phyloP scores from a whole-genome alignment of 2,329 filamentous ascomycete genomes.

The Botrytis porri region DNA sequence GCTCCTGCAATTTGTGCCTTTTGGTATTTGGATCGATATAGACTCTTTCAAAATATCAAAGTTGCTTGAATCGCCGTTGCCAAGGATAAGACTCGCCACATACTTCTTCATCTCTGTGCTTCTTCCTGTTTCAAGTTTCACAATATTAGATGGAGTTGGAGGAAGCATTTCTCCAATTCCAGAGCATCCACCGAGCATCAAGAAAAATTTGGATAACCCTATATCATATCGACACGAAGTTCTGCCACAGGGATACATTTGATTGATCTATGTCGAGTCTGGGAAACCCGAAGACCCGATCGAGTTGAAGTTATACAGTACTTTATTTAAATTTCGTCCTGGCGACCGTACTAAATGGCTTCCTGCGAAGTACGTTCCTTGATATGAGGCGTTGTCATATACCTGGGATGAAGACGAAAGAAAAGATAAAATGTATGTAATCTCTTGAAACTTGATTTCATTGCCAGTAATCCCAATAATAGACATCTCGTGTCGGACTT shows the following conservation, averaged over 20 bases:
- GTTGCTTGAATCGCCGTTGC: not conserved
- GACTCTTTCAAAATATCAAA: not conserved
- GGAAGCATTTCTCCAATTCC: not conserved
- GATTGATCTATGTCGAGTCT: not conserved
- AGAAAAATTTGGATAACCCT: not conserved
- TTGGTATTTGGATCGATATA: not conserved
- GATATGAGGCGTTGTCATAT: not conserved
- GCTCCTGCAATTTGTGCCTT: not conserved
- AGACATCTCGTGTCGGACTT: not conserved
- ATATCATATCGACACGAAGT: not conserved
- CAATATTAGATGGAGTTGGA: not conserved
- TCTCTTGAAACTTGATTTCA: not conserved
- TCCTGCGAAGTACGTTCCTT: not conserved
- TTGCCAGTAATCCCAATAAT: not conserved
- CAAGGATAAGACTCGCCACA: not conserved
- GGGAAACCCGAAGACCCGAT: not conserved
- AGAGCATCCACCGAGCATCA: accelerated
- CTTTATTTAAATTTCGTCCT: accelerated
- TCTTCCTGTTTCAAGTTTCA: not conserved
- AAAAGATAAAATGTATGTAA: not conserved
- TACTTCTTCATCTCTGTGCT: not conserved
- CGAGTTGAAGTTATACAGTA: not conserved
- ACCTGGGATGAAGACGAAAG: not conserved
- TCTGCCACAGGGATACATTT: not conserved
- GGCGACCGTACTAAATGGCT: accelerated